Evolutionary conservation across 1,284 basidiomycete genomes (phyloP).

Genomic region (Hymenochaete sp.): DNA sequence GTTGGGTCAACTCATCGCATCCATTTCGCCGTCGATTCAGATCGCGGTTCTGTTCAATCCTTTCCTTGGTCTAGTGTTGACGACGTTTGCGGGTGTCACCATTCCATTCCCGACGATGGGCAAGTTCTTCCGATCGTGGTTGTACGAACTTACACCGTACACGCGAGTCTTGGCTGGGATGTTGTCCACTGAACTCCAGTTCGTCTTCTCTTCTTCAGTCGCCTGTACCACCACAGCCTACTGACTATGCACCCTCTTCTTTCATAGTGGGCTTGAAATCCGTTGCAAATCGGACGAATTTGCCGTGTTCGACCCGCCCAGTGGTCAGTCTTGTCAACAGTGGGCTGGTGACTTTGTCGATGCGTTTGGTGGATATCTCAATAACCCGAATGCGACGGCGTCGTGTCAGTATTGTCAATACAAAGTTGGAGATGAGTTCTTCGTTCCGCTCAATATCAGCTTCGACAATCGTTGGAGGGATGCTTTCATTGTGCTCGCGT

Average conservation of each 20-base stretch:
- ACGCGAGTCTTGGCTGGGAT: constrained; percentile 69
- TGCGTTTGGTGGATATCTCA: constrained; percentile 68
- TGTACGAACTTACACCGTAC: constrained; percentile 64
- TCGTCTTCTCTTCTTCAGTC: constrained; percentile 21
- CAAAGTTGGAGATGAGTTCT: constrained; percentile 63
- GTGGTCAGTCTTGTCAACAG: constrained; percentile 61
- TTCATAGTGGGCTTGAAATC: constrained; percentile 52
- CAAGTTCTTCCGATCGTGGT: constrained; percentile 69
- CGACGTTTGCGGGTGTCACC: constrained; percentile 75
- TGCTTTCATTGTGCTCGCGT: constrained; percentile 61
- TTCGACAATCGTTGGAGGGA: constrained; percentile 67
- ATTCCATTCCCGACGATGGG: constrained; percentile 64
- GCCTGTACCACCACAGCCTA: no score
- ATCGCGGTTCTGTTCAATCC: constrained; percentile 79
- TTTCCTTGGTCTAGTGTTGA: constrained; percentile 60
- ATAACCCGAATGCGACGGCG: constrained; percentile 55
- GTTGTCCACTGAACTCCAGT: constrained; percentile 75
- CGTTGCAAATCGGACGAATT: constrained; percentile 63
- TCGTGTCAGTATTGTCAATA: constrained; percentile 72
- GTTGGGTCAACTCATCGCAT: constrained; percentile 67
- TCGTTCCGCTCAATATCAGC: constrained; percentile 56
- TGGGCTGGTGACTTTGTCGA: constrained; percentile 66
- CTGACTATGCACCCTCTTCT: constrained; percentile 16
- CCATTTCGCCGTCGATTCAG: constrained; percentile 66
- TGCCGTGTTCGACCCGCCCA: constrained; percentile 59